Evolutionary conservation across 1,284 basidiomycete species (phyloP), one percentile per base, ranked within the genome.

Genomic region (Cystobasidium slooffiae): DNA sequence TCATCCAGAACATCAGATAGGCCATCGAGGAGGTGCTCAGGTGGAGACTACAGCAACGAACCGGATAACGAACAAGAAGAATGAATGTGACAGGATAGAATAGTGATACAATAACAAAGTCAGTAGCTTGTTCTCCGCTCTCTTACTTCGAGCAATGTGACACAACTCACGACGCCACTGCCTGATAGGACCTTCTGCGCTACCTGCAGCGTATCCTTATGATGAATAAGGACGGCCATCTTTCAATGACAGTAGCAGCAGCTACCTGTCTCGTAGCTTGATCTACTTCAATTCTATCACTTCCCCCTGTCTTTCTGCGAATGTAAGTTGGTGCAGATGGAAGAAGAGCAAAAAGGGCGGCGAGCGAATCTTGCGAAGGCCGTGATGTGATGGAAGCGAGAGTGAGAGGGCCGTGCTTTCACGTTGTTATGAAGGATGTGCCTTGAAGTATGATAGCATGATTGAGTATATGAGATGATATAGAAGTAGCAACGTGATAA

Each of bases 1-100:
- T 18, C 24, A 1, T 51, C 64, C 18, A 66, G 51, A 12, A 66
- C 20, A 37, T 43, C 51, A 4, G 49, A 66, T 37, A 66, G 47
- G 5, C 10, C 64, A 22, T 46, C 18, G 7, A 66, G 47, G 18
- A 66, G 49, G 46, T 55, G 51, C 31, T 51, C 18, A 9, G 64
- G 64, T 6, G 46, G 16, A n/a, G 61, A 24, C 44, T 63, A n/a
- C n/a, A n/a, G n/a, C n/a, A 10, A 16, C 16, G 18, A n/a, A 12
- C 16, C 31, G 20, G 22, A 51, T 20, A 20, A 51, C 6, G 14
- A 16, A 6, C 14, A 51, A 3, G 3, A n/a, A 1, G n/a, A 43
- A 39, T 9, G 56, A 59, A 3, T 16, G 18, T n/a, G 37, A 9
- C 1, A 18, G 7, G 7, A 18, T 43, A 18, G 39, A 14, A n/a